phyloP scores from a whole-genome alignment of 139 green algal species.

The Asterochloris sp. region DNA sequence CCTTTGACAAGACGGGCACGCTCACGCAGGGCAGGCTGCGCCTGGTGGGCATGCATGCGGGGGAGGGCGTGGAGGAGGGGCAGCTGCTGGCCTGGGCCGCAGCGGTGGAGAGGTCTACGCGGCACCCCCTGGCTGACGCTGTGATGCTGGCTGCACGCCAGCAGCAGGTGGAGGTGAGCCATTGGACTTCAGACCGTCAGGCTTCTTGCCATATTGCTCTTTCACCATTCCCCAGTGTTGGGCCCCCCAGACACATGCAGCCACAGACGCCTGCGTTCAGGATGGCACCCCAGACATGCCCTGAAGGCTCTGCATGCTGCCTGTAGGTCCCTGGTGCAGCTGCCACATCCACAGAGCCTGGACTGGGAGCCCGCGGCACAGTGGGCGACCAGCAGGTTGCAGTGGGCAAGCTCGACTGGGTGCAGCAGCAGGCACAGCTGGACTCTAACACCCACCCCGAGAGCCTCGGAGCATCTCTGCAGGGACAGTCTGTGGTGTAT shows the following conservation, averaged over 20 bases:
- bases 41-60: slow-evolving; percentile 19
- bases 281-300: neutral
- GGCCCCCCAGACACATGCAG: neutral
- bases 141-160: slow-evolving; percentile 49
- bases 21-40: slow-evolving; percentile 62
- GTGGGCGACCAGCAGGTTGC: slow-evolving; percentile 54
- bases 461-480: slow-evolving; percentile 1
- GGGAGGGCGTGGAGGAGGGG: slow-evolving; percentile 21
- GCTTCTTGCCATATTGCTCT: neutral
- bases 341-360: slow-evolving; percentile 53
- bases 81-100: slow-evolving; percentile 66
- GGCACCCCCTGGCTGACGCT: slow-evolving; percentile 83
- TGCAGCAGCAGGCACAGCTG: slow-evolving; percentile 28
- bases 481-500: slow-evolving; percentile 43
- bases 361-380: slow-evolving; percentile 45
- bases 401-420: slow-evolving; percentile 71
- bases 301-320: neutral
- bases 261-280: neutral
- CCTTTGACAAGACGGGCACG: slow-evolving; percentile 98
- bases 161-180: neutral
- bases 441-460: neutral
- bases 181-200: neutral
- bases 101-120: slow-evolving; percentile 67
- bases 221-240: no score
- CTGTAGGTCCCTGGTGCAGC: slow-evolving; percentile 27